These are phyloP conservation scores for Macrolepiota albuminosa DNA, from an alignment of 768 basidiomycete species.

Conservation along the genomic window DNA sequence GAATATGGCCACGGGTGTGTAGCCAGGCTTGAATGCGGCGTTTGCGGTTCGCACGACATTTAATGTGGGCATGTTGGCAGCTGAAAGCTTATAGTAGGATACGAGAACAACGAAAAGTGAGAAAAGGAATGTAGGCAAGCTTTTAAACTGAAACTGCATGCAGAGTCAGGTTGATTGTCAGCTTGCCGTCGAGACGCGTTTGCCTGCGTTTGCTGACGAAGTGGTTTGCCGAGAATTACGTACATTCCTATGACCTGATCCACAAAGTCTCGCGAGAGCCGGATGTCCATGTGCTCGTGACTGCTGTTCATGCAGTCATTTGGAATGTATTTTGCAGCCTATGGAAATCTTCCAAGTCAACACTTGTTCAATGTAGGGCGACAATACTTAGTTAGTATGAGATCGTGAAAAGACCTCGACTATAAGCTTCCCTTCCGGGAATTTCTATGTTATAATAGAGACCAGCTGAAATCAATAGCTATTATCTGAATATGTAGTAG, in stretches of 20 bases:
- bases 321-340: background rate
- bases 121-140: background rate
- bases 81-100: background rate
- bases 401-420: background rate
- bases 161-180: background rate
- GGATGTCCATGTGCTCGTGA: background rate
- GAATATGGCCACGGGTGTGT: slow-evolving; percentile 29
- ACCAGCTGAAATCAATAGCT: background rate
- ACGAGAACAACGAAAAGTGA: background rate
- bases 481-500: background rate
- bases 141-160: background rate
- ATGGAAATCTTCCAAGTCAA: background rate
- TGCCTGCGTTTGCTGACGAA: background rate
- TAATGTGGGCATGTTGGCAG: slow-evolving; percentile 19
- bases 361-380: background rate
- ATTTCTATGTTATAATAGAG: background rate
- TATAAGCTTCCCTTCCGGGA: background rate
- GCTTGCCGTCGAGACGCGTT: background rate
- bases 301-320: background rate
- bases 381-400: background rate
- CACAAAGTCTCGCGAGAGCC: background rate
- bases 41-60: slow-evolving; percentile 22
- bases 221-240: background rate
- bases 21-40: slow-evolving; percentile 16
- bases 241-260: background rate